A percentile compares a stretch with the other conserved stretches of the same genome.
Conservation (phyloP, 2,329 filamentous ascomycete genomes). For the Ceratocystis papillata region DNA sequence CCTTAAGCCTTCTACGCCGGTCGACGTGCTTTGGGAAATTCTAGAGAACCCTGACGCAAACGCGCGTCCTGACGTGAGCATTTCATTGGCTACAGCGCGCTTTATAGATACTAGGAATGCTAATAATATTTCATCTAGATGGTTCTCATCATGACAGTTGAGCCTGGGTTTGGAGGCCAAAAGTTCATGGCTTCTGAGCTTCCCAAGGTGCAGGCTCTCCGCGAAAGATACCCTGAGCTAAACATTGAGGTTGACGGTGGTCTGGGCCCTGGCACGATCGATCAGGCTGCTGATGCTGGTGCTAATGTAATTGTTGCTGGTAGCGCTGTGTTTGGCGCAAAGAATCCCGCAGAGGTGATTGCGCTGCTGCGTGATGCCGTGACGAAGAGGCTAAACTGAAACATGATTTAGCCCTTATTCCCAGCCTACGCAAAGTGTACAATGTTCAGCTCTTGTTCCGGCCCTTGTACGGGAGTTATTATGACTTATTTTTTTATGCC, state of each 20-base stretch:
- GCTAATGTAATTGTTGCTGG: conserved; percentile 98
- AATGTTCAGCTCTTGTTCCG: too few species aligned
- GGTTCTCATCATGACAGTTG: conserved; percentile 96
- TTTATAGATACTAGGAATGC: background rate
- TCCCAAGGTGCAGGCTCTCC: conserved; percentile 79
- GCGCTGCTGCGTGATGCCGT: conserved; percentile 68
- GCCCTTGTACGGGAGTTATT: background rate
- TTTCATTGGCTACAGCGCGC: background rate
- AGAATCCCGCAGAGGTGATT: conserved; percentile 81
- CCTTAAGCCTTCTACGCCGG: conserved; percentile 83
- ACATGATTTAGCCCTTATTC: background rate
- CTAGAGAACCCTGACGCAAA: conserved; percentile 59
- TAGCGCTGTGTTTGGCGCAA: conserved; percentile 86
- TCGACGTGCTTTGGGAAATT: conserved; percentile 86
- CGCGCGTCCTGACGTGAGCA: conserved; percentile 78
- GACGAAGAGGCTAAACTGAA: conserved; percentile 40
- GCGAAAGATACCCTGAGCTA: conserved; percentile 74
- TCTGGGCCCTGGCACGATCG: conserved; percentile 76
- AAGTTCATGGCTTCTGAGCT: conserved; percentile 97
- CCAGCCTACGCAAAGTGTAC: too few species aligned
- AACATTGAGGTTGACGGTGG: conserved; percentile 98
- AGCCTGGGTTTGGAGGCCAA: conserved; percentile 94
- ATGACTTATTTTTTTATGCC: conserved; percentile 23
- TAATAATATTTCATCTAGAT: conserved; percentile 48
- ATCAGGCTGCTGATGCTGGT: conserved; percentile 85